Percentiles rank a stretch among this genome's conserved stretches.
Conservation (phyloP, 73 alveolate species). For the Paramecium primaurelia region DNA sequence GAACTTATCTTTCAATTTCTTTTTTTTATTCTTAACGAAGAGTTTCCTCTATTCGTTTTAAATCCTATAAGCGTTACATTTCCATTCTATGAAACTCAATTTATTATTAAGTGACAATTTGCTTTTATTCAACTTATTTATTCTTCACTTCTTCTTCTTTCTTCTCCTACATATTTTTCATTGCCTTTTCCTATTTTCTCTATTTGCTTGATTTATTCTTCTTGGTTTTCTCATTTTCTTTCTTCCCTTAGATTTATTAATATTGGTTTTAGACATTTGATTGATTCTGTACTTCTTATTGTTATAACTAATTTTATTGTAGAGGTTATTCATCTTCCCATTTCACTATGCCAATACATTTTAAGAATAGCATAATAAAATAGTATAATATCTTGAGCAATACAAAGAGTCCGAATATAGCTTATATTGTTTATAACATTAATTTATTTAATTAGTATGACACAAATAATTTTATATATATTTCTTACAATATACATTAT, state of each 20-base stretch:
- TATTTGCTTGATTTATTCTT: neutral
- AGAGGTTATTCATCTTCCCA: slow-evolving; percentile 2
- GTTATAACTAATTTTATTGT: neutral
- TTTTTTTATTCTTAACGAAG: neutral
- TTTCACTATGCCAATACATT: slow-evolving; percentile 13
- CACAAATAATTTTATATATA: neutral
- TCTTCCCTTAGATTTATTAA: neutral
- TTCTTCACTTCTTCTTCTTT: neutral
- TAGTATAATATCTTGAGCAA: neutral
- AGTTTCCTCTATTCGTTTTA: slow-evolving; percentile 15
- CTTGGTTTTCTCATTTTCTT: neutral
- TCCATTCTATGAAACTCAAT: slow-evolving; percentile 17
- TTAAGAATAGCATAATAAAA: slow-evolving; percentile 11
- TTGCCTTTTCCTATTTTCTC: neutral
- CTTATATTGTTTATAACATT: slow-evolving; percentile 27
- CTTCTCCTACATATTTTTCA: neutral
- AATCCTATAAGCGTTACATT: slow-evolving; percentile 4
- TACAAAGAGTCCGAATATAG: slow-evolving; percentile 26
- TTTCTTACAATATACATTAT: neutral
- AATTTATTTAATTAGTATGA: neutral
- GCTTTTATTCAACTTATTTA: neutral
- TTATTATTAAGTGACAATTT: neutral
- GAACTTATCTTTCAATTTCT: slow-evolving; percentile 36
- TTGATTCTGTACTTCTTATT: neutral
- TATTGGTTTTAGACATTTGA: neutral